A percentile compares a stretch with the other conserved stretches of the same genome.
Evolutionary conservation across 2,329 filamentous ascomycete species (phyloP).

Genomic region (Aurifilum marmelostoma): DNA sequence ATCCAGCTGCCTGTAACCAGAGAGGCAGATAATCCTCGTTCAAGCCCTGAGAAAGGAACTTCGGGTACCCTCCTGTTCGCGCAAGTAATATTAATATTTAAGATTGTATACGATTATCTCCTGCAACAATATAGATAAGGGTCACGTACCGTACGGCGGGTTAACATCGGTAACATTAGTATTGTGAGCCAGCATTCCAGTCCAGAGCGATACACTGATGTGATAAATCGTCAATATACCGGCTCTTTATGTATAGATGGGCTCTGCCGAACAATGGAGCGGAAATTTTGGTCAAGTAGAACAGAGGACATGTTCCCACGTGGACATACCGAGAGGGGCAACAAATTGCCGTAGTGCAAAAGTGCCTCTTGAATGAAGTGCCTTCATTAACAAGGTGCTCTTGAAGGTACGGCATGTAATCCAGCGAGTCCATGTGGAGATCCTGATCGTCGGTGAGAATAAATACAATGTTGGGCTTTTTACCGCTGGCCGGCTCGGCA

Average conservation of each 20-base stretch:
- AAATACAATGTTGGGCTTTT: conserved; percentile 60
- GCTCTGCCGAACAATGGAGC: no score
- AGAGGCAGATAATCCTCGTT: conserved; percentile 71
- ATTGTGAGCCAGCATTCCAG: conserved; percentile 64
- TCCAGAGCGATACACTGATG: conserved; percentile 57
- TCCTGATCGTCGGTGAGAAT: conserved; percentile 70
- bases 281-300: not conserved
- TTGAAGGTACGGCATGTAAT: conserved; percentile 59
- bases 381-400: conserved; percentile 60
- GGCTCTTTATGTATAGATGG: not conserved
- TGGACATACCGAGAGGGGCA: conserved; percentile 54
- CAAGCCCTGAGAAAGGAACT: conserved; percentile 65
- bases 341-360: conserved; percentile 63
- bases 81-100: not conserved
- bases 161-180: conserved; percentile 66
- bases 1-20: conserved; percentile 69
- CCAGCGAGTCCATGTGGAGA: conserved; percentile 59
- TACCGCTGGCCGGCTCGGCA: not conserved
- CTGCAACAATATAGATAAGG: not conserved
- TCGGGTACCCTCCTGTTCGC: conserved; percentile 59
- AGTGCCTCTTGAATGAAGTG: conserved; percentile 59
- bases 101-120: not conserved
- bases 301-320: not conserved
- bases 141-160: conserved; percentile 58
- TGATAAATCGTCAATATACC: not conserved